Conservation (phyloP, 2,329 filamentous ascomycete species). For the Hortaea werneckii region DNA sequence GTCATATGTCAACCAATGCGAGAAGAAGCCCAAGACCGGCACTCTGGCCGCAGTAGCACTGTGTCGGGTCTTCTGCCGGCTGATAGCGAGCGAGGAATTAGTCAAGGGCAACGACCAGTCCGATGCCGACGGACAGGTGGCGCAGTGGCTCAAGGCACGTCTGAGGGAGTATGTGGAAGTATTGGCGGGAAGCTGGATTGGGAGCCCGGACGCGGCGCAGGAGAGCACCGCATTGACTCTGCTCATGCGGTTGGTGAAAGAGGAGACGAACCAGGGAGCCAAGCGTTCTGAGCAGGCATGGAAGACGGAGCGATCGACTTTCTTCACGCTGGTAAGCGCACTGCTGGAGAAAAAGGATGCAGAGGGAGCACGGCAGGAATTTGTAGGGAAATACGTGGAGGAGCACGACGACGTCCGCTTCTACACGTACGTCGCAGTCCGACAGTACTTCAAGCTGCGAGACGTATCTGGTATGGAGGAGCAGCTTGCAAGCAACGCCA, state of each 20-base stretch:
- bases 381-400: slow-evolving; percentile 66
- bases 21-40: slow-evolving; percentile 41
- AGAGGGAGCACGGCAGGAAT: slow-evolving; percentile 57
- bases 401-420: slow-evolving; percentile 77
- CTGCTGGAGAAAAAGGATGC: slow-evolving; percentile 50
- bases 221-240: slow-evolving; percentile 63
- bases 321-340: slow-evolving; percentile 53
- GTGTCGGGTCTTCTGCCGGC: slow-evolving; percentile 73
- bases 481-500: slow-evolving; percentile 44
- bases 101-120: slow-evolving; percentile 53
- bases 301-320: slow-evolving; percentile 47
- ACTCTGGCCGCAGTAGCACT: slow-evolving; percentile 63
- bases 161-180: slow-evolving; percentile 52
- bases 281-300: slow-evolving; percentile 51
- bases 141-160: slow-evolving; percentile 67
- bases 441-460: slow-evolving; percentile 37
- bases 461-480: slow-evolving; percentile 27
- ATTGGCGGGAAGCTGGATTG: slow-evolving; percentile 49
- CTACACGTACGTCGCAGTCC: slow-evolving; percentile 65
- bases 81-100: slow-evolving; percentile 66
- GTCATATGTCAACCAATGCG: slow-evolving; percentile 39
- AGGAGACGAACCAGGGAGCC: slow-evolving; percentile 52
- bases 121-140: slow-evolving; percentile 64
- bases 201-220: slow-evolving; percentile 48
- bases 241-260: slow-evolving; percentile 74